phyloP scores from a whole-genome alignment of 148 eudicot genomes.

The Dianthus caryophyllus region DNA sequence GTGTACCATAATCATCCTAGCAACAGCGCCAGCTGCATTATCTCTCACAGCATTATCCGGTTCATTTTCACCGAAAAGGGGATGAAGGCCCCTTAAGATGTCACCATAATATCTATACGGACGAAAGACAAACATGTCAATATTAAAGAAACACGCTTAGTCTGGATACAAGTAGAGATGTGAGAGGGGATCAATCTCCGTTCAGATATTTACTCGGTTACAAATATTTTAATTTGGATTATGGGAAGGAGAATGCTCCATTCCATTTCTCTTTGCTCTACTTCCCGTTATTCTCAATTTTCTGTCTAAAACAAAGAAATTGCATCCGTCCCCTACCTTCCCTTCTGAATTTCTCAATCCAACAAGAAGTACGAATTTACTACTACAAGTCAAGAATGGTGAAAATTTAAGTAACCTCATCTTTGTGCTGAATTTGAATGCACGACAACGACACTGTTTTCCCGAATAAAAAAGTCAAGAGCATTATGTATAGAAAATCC shows the following conservation, averaged over 20 bases:
- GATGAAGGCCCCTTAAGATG: constrained; percentile 63
- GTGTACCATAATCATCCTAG: constrained; percentile 93
- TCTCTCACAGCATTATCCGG: constrained; percentile 97
- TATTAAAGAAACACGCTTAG: too few species aligned
- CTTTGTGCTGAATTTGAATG: neutral
- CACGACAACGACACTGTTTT: neutral
- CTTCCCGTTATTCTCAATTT: too few species aligned
- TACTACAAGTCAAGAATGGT: neutral
- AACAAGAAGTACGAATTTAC: too few species aligned
- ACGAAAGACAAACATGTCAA: constrained; percentile 29
- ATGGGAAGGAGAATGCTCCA: too few species aligned
- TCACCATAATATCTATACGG: constrained; percentile 82
- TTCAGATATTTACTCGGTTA: too few species aligned
- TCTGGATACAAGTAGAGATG: too few species aligned
- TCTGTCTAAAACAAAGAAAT: too few species aligned
- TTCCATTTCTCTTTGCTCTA: too few species aligned
- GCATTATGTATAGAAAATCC: neutral
- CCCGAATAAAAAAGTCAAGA: neutral
- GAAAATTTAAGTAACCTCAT: neutral
- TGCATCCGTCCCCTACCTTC: too few species aligned
- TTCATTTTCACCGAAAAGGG: constrained; percentile 82
- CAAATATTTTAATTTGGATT: too few species aligned
- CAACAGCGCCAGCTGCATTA: constrained; percentile 98
- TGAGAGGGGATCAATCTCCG: too few species aligned
- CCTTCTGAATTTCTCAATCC: too few species aligned